A percentile compares a stretch with the other conserved stretches of the same genome.
These are phyloP conservation scores for Didymella pinodella DNA, from an alignment of 2,329 filamentous ascomycete genomes.

Conservation along the genomic window DNA sequence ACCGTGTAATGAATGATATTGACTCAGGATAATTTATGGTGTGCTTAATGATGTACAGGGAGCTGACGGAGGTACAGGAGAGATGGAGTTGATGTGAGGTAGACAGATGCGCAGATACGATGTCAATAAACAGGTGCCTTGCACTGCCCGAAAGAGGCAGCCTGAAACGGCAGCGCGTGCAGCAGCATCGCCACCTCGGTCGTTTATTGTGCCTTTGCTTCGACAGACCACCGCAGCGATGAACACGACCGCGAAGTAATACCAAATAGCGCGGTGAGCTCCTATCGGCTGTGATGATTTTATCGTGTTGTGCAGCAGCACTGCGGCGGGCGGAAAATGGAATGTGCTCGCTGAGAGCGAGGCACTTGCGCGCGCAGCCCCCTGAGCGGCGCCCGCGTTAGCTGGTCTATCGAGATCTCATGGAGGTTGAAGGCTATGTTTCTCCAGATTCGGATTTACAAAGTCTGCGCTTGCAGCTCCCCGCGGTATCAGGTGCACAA, in stretches of 20 bases:
- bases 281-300: background rate
- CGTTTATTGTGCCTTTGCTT: background rate
- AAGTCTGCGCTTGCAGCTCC: no score
- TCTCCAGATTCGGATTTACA: background rate
- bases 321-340: background rate
- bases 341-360: background rate
- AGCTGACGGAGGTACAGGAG: background rate
- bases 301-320: background rate
- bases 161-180: constrained; percentile 18
- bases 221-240: background rate
- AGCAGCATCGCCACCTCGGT: constrained; percentile 17
- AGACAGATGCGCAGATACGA: background rate
- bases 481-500: no score
- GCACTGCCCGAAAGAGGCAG: constrained; percentile 18
- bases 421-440: background rate
- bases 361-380: background rate
- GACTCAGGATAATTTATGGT: background rate
- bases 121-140: constrained; percentile 20
- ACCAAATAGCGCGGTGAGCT: background rate
- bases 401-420: background rate
- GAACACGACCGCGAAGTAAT: background rate
- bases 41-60: background rate
- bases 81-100: background rate
- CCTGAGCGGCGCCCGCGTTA: background rate
- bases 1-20: background rate